Evolutionary conservation across 1,139 yeast species (phyloP).

Genomic region (Debaryomyces singareniensis): DNA sequence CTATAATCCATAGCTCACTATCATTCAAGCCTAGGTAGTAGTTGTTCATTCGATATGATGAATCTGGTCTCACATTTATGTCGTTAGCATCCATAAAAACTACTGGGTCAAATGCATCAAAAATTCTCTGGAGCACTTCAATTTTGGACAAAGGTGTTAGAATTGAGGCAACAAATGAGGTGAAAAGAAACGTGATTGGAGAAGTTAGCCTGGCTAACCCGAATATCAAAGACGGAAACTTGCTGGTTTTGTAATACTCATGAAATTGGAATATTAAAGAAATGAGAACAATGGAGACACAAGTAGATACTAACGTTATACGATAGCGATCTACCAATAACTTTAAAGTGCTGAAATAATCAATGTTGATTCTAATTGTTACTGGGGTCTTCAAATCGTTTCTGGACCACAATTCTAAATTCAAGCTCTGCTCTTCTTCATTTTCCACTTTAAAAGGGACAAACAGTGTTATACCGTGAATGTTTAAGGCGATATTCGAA

Average conservation of each 20-base stretch:
- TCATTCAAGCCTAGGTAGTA: conserved; percentile 68
- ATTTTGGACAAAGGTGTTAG: conserved; percentile 33
- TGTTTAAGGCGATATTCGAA: conserved; percentile 24
- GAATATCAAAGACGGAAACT: conserved; percentile 46
- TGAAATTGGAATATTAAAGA: conserved; percentile 43
- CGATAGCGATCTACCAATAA: conserved; percentile 58
- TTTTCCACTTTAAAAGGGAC: conserved; percentile 43
- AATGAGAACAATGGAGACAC: conserved; percentile 41
- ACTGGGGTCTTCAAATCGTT: conserved; percentile 16
- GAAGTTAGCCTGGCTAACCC: conserved; percentile 32
- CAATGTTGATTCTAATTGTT: conserved; percentile 31
- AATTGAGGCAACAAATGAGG: conserved; percentile 15
- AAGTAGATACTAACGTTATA: conserved; percentile 53
- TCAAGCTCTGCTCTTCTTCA: conserved; percentile 20
- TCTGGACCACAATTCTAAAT: conserved; percentile 43
- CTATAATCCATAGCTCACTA: conserved; percentile 47
- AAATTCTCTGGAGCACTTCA: conserved; percentile 13
- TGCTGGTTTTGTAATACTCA: conserved; percentile 18
- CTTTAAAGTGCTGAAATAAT: conserved; percentile 41
- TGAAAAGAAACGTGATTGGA: conserved; percentile 13
- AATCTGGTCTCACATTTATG: conserved; percentile 18
- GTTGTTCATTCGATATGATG: conserved; percentile 22
- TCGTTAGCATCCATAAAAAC: conserved; percentile 34
- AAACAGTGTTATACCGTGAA: conserved; percentile 79
- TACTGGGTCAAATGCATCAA: conserved; percentile 51